Evolutionary conservation across 495 filamentous ascomycete species (phyloP), one percentile per base, ranked within the genome.

Genomic region (Lasiosphaeriaceae sp.): DNA sequence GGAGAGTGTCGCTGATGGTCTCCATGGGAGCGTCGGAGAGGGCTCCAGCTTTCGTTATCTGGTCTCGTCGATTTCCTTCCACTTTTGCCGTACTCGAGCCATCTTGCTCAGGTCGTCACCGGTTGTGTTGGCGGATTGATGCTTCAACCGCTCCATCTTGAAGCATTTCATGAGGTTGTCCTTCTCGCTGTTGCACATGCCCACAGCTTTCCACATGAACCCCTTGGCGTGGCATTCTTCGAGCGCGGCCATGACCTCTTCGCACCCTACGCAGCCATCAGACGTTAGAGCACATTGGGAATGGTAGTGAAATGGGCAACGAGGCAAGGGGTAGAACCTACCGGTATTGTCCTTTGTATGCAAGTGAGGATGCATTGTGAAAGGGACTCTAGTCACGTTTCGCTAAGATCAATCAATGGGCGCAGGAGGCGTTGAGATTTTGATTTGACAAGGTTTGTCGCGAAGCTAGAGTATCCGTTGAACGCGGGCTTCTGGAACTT

Each of bases 171-270:
- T 92, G 51, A 98, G 87, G 22, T 90, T 74, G 24, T 78, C 72
- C 71, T 98, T 98, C 48, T 86, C 83, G 31, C 86, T 81, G 66
- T 89, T 97, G 85, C 94, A 98, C 79, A 86, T 90, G 44, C 94
- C 94, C 43, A 89, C 73, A 2, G 87, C 82, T 70, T 94, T 96
- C 80, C 86, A 89, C 9, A 97, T 67, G 77, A 97, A 97, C 24
- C 93, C 93, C 41, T 82, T 81, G 12, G 90, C 92, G 70, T 98
- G 94, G 75, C 94, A 98, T 78, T 96, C 91, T 53, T 97, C 94
- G 56, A 98, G 88, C 49, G 89, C 87, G 19, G 74, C 83, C 88
- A 97, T 96, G 64, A 97, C 81, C 60, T 92, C 91, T 73, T 92
- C 89, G 81, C 94, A 98, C 58, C 85, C 95, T 98, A 61, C 89